phyloP scores from a whole-genome alignment of 1,284 basidiomycete genomes.

The Naganishia albida region DNA sequence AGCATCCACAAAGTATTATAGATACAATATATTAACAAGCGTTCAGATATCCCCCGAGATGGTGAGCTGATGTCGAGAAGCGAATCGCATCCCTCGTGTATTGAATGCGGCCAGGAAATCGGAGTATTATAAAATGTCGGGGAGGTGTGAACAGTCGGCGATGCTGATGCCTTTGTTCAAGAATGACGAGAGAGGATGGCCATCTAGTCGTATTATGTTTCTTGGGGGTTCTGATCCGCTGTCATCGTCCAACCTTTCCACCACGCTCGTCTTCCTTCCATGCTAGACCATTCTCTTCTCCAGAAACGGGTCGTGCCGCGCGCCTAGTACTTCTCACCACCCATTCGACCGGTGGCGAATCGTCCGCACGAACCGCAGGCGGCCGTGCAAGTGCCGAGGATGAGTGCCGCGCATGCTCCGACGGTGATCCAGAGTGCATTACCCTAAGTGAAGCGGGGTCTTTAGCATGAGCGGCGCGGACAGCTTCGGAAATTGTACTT shows the following conservation, averaged over 20 bases:
- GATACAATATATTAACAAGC: neutral
- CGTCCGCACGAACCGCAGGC: constrained; percentile 68
- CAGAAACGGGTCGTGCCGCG: neutral
- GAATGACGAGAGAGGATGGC: neutral
- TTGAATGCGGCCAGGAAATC: neutral
- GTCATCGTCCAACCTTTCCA: neutral
- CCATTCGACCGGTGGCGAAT: constrained; percentile 54
- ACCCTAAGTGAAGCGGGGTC: constrained; percentile 37
- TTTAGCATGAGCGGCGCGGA: neutral
- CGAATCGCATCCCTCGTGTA: neutral
- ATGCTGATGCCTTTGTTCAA: neutral
- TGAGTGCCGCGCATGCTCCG: constrained; percentile 66
- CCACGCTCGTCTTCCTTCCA: neutral
- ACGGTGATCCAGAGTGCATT: constrained; percentile 64
- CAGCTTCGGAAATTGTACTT: constrained; percentile 48
- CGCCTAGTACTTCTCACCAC: constrained; percentile 49
- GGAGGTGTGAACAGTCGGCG: neutral
- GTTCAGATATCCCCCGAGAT: neutral
- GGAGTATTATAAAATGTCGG: neutral
- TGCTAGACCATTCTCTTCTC: neutral
- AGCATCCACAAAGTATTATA: neutral
- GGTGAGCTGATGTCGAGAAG: neutral
- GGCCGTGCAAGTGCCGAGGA: constrained; percentile 66
- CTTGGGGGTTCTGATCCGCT: too few species aligned
- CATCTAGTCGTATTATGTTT: neutral